These are phyloP conservation scores for Vigna reflexopilosa DNA, from an alignment of 306 rosid genomes.

Conservation along the genomic window DNA sequence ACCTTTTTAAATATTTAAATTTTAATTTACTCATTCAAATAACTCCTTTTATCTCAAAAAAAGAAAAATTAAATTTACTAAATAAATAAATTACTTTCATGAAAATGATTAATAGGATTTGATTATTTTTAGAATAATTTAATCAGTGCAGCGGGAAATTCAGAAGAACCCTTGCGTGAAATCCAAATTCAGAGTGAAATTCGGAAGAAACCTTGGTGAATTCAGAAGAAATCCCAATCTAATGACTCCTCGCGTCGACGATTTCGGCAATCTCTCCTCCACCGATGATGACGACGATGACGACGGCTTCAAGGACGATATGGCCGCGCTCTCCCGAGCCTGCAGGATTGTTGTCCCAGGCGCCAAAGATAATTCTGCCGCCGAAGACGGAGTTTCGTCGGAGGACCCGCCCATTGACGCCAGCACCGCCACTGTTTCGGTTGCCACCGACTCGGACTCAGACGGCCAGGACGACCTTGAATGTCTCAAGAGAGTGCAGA, in stretches of 20 bases:
- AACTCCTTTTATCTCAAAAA: too few species aligned
- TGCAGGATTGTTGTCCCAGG: slow-evolving; percentile 52
- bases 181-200: not conserved
- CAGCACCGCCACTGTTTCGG: slow-evolving; percentile 6
- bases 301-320: slow-evolving; percentile 63
- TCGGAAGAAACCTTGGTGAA: not conserved
- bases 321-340: slow-evolving; percentile 73
- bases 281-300: slow-evolving; percentile 61
- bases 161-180: too few species aligned
- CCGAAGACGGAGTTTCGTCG: not conserved
- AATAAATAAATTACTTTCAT: too few species aligned
- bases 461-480: slow-evolving; percentile 54
- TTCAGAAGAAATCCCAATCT: not conserved
- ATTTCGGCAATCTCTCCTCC: slow-evolving; percentile 39
- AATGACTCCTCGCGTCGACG: slow-evolving; percentile 57
- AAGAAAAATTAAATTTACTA: too few species aligned
- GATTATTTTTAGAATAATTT: too few species aligned
- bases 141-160: too few species aligned
- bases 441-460: slow-evolving; percentile 26
- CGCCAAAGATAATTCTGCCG: slow-evolving; percentile 11
- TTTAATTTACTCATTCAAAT: too few species aligned
- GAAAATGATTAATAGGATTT: too few species aligned
- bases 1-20: too few species aligned
- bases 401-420: slow-evolving; percentile 36
- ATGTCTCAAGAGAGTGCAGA: slow-evolving; percentile 57